These are phyloP conservation scores for Nyssa sinensis DNA, from an alignment of 148 eudicot species.

Conservation along the genomic window DNA sequence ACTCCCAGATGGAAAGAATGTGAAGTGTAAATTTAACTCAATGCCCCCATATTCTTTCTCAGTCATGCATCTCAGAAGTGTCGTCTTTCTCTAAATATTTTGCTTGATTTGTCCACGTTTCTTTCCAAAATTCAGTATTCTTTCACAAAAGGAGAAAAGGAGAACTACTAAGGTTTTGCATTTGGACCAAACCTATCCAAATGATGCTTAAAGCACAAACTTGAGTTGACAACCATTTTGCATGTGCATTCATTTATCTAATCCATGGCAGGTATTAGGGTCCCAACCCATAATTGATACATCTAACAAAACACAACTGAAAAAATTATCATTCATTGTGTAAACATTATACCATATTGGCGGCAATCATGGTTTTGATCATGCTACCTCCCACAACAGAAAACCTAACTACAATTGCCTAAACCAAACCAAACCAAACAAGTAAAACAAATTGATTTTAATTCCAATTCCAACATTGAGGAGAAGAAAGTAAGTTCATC, in stretches of 20 bases:
- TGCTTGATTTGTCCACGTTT: too few species aligned
- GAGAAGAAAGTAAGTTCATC: neutral
- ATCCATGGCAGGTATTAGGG: neutral
- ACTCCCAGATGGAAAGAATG: too few species aligned
- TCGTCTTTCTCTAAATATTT: too few species aligned
- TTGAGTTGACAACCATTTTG: neutral
- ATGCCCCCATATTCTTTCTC: too few species aligned
- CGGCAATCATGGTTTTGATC: neutral
- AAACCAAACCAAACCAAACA: neutral
- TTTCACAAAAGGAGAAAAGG: too few species aligned
- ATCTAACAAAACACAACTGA: neutral
- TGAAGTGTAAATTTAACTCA: too few species aligned
- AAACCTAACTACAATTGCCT: neutral
- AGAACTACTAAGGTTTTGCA: neutral
- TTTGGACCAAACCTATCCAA: neutral
- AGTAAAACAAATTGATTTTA: neutral
- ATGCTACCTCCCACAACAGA: neutral
- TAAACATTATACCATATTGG: neutral
- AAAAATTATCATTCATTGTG: neutral
- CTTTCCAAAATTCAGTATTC: too few species aligned
- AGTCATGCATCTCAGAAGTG: too few species aligned
- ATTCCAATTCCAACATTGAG: neutral
- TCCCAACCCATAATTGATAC: neutral
- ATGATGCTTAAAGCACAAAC: neutral
- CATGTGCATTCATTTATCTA: neutral